phyloP scores from a whole-genome alignment of 441 rosid species.

The Euphorbia celastroides region DNA sequence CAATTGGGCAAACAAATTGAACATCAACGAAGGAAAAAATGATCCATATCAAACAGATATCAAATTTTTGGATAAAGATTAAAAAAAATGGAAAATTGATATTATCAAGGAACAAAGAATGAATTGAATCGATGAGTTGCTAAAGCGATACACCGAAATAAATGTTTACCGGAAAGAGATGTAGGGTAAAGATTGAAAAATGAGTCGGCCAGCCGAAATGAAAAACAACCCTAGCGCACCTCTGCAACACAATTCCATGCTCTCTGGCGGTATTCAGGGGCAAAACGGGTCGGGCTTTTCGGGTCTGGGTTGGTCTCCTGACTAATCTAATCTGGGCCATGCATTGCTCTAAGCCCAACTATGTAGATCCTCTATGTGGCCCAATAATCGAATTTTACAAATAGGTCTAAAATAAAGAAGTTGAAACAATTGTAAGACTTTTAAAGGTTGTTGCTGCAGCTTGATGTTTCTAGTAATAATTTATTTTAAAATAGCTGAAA shows the following conservation, averaged over 20 bases:
- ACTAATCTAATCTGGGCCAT: too few species aligned
- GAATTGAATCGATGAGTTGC: background rate
- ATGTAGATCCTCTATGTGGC: too few species aligned
- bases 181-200: slow-evolving; percentile 1
- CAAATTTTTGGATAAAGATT: too few species aligned
- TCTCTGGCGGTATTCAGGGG: background rate
- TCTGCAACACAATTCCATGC: slow-evolving; percentile 2
- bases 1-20: background rate
- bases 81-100: background rate
- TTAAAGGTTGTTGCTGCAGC: too few species aligned
- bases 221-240: background rate
- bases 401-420: too few species aligned
- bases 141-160: background rate
- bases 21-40: background rate
- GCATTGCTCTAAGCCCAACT: too few species aligned
- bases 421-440: too few species aligned
- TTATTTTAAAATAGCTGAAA: too few species aligned
- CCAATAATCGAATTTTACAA: too few species aligned
- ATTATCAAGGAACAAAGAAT: background rate
- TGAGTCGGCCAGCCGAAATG: too few species aligned
- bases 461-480: too few species aligned
- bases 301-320: background rate
- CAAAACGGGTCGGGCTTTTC: background rate
- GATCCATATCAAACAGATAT: background rate
- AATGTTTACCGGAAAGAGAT: background rate